Percentiles rank a stretch among this genome's conserved stretches.
Conservation (phyloP, 2,329 filamentous ascomycete genomes). For the Diaporthe sp. region DNA sequence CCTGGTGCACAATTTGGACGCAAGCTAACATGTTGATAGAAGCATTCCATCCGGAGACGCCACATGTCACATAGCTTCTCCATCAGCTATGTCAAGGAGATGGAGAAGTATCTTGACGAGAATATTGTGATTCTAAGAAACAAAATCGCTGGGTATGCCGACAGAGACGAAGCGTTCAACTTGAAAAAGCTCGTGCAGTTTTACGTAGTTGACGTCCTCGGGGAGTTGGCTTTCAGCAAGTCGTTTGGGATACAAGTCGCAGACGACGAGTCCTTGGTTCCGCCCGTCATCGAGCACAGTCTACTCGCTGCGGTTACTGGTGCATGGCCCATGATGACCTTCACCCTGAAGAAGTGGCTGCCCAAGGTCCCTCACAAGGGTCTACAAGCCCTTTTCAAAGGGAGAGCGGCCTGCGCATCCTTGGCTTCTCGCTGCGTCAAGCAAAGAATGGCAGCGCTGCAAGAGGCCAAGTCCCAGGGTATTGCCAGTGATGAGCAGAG, state of each 20-base stretch:
- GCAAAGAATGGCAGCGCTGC: not conserved
- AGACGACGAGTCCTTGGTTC: constrained; percentile 46
- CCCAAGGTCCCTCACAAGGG: not conserved
- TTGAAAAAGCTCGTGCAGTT: constrained; percentile 2
- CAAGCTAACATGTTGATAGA: not conserved
- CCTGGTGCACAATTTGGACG: too few species aligned
- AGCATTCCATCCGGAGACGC: constrained; percentile 44
- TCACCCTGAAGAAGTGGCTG: constrained; percentile 44
- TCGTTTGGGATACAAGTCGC: constrained; percentile 10
- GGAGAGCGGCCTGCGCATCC: not conserved
- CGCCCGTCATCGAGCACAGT: constrained; percentile 50
- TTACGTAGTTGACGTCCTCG: constrained; percentile 6
- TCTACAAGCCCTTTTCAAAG: constrained; percentile 1
- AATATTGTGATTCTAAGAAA: not conserved
- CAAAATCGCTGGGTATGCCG: not conserved
- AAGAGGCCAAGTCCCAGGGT: not conserved
- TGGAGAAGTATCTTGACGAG: constrained; percentile 48
- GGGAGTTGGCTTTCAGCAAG: constrained; percentile 10
- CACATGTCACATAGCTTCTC: constrained; percentile 51
- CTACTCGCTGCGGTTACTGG: constrained; percentile 48
- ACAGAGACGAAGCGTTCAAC: not conserved
- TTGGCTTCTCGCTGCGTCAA: constrained; percentile 18
- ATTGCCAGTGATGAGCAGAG: constrained; percentile 36
- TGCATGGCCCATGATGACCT: constrained; percentile 45
- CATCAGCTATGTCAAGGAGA: constrained; percentile 49